Evolutionary conservation across 768 basidiomycete genomes (phyloP), one percentile per base, ranked within the genome.

Genomic region (Amanita fuliginea): DNA sequence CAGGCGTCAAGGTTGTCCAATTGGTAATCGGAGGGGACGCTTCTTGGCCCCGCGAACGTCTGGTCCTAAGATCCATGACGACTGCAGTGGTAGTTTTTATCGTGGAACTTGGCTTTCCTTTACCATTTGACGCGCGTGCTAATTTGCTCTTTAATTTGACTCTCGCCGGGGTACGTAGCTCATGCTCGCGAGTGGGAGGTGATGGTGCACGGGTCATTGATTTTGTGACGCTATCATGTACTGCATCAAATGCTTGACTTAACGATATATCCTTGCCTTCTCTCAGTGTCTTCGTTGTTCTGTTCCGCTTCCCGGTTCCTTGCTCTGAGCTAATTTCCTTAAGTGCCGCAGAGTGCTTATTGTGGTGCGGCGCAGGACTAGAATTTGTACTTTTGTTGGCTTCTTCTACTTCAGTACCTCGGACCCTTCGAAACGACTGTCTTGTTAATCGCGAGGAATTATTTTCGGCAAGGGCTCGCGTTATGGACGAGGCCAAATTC

Each of bases 161-260:
- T n/a, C 42, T 24, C 22, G 24, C 42, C 3, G 42, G 42, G 14
- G 42, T 43, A 18, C 37, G 46, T 18, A n/a, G 35, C 21, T 37
- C 30, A 39, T 18, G 22, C 13, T 35, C 34, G 24, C 18, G 13
- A 39, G 35, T 7, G 10, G 35, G 46, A 8, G 9, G 24, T 9
- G 36, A 46, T 14, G 34, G 14, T 46, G 44, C 34, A 32, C 44
- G 16, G 5, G 13, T 21, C 11, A 18, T 22, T 46, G 47, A 26
- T 22, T 41, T 41, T 32, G 60, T 63, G 48, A 41, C 41, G 14
- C 28, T 41, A 13, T 30, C n/a, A 18, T 32, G 26, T 9, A 48
- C 19, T 19, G 13, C 39, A 11, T 48, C 39, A 11, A 26, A 21
- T 9, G 41, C 39, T 21, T 48, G 47, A 33, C 11, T 40, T 19